phyloP scores from a whole-genome alignment of 306 rosid species.

The Mimosa bimucronata region DNA sequence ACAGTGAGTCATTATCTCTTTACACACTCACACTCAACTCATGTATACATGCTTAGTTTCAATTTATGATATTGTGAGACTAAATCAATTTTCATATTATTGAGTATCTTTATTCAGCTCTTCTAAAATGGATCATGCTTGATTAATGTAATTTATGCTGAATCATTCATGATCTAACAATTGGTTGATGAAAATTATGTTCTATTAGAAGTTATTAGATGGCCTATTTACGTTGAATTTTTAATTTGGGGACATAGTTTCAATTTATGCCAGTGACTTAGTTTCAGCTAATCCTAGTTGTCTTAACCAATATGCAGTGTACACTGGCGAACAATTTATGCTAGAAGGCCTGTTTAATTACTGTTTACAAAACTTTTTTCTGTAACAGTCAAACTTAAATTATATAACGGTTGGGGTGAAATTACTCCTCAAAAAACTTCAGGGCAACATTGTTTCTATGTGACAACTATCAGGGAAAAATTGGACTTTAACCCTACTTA shows the following conservation, averaged over 20 bases:
- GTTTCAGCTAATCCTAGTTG: not conserved
- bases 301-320: not conserved
- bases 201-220: not conserved
- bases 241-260: not conserved
- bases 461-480: too few species aligned
- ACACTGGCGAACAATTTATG: not conserved
- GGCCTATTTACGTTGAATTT: not conserved
- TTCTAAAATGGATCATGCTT: not conserved
- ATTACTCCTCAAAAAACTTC: too few species aligned
- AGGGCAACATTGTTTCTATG: too few species aligned
- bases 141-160: not conserved
- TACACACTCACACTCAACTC: not conserved
- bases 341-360: not conserved
- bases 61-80: not conserved
- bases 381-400: too few species aligned
- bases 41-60: not conserved
- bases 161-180: not conserved
- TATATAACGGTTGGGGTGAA: too few species aligned
- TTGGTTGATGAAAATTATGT: not conserved
- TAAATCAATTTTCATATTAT: not conserved
- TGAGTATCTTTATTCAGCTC: not conserved
- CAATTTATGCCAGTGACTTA: not conserved
- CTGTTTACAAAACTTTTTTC: not conserved
- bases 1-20: conserved; percentile 57
- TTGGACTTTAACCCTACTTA: not conserved